Conservation (phyloP, 371 early-diverging fungal species). For the Mortierella sp. region DNA sequence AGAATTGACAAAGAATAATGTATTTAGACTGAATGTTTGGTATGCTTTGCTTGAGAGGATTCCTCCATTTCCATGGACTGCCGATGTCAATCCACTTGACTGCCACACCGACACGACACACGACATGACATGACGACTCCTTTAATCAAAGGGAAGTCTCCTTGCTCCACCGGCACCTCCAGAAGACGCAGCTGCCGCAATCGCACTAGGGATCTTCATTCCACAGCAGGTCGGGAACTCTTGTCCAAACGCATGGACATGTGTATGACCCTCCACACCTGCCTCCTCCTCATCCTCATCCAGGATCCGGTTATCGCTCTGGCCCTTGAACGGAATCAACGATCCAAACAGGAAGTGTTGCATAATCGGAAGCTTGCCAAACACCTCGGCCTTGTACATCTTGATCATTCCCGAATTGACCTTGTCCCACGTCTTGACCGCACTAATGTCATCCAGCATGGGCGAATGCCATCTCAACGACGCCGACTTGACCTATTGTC, state of each 20-base stretch:
- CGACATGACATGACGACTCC: no score
- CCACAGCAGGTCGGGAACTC: slow-evolving; percentile 95
- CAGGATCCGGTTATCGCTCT: slow-evolving; percentile 45
- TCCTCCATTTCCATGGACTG: not conserved
- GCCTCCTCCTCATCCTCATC: slow-evolving; percentile 66
- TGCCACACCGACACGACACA: not conserved
- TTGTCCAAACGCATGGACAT: slow-evolving; percentile 94
- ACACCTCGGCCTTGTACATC: slow-evolving; percentile 98
- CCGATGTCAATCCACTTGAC: not conserved
- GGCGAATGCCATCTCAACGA: slow-evolving; percentile 91
- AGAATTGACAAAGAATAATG: not conserved
- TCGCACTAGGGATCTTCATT: slow-evolving; percentile 94
- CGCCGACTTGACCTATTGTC: slow-evolving; percentile 64
- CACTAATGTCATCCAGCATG: slow-evolving; percentile 96
- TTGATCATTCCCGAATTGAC: slow-evolving; percentile 97
- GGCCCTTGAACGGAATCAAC: slow-evolving; percentile 72
- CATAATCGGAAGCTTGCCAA: slow-evolving; percentile 97
- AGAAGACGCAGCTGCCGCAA: slow-evolving; percentile 81
- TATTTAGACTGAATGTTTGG: slow-evolving; percentile 4
- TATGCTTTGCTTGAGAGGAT: slow-evolving; percentile 5
- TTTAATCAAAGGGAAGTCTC: slow-evolving; percentile 52
- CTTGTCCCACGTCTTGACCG: slow-evolving; percentile 92
- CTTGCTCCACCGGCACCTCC: slow-evolving; percentile 38
- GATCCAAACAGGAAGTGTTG: slow-evolving; percentile 98
- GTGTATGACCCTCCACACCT: slow-evolving; percentile 71